Evolutionary conservation across 495 filamentous ascomycete genomes (phyloP).

Genomic region (Jackrogersella minutella): DNA sequence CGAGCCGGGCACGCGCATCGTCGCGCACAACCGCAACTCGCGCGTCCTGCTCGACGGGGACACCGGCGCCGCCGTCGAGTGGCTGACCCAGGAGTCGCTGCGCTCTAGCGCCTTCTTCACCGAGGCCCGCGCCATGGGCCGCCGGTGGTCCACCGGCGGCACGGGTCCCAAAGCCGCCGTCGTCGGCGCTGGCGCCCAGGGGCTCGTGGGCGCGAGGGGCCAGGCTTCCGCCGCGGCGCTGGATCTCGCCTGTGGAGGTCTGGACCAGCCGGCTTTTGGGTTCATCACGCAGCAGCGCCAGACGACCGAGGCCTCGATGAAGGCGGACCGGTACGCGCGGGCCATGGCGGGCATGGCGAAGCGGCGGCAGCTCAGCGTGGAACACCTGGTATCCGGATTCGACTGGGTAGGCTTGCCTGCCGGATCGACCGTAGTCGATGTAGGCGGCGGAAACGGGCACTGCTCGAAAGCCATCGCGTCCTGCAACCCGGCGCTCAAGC

Average conservation of each 20-base stretch:
- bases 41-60: slow-evolving; percentile 48
- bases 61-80: slow-evolving; percentile 35
- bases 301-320: slow-evolving; percentile 24
- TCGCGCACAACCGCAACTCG: slow-evolving; percentile 48
- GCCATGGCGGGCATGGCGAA: slow-evolving; percentile 41
- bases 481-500: slow-evolving; percentile 40
- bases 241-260: not conserved
- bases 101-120: slow-evolving; percentile 35
- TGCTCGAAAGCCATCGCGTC: slow-evolving; percentile 43
- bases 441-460: slow-evolving; percentile 52
- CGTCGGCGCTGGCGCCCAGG: not conserved
- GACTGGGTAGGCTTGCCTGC: slow-evolving; percentile 20
- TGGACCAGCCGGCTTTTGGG: slow-evolving; percentile 19
- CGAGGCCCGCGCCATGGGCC: slow-evolving; percentile 25
- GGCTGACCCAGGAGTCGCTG: slow-evolving; percentile 35
- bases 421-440: slow-evolving; percentile 44
- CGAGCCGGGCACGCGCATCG: slow-evolving; percentile 50
- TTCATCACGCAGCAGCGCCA: slow-evolving; percentile 19
- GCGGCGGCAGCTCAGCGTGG: slow-evolving; percentile 33
- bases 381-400: slow-evolving; percentile 33
- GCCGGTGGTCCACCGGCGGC: slow-evolving; percentile 24
- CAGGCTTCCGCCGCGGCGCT: slow-evolving; percentile 6
- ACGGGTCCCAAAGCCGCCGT: not conserved
- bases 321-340: slow-evolving; percentile 34
- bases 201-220: not conserved